Evolutionary conservation across 257 asterid species (phyloP).

Genomic region (Plantago major): DNA sequence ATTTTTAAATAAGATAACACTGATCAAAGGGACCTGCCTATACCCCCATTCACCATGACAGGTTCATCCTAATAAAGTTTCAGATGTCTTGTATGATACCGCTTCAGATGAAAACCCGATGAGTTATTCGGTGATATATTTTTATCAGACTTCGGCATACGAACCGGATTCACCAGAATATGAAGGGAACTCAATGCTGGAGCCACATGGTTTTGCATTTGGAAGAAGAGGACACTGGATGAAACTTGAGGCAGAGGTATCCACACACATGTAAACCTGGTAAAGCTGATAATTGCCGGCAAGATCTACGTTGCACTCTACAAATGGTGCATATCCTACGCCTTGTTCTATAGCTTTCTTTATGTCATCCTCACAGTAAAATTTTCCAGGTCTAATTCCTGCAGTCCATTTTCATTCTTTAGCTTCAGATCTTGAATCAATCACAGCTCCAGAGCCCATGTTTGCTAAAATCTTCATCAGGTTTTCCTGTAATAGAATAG

Average conservation of each 20-base stretch:
- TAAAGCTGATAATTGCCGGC: slow-evolving; percentile 45
- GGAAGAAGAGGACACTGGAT: slow-evolving; percentile 57
- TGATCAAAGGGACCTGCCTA: too few species aligned
- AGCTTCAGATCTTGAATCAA: neutral
- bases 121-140: neutral
- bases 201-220: slow-evolving; percentile 42
- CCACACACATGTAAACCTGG: slow-evolving; percentile 65
- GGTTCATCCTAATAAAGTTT: neutral
- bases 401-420: neutral
- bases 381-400: slow-evolving; percentile 48
- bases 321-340: slow-evolving; percentile 44
- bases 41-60: too few species aligned
- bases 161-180: slow-evolving; percentile 22
- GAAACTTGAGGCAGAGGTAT: slow-evolving; percentile 45
- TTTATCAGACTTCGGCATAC: slow-evolving; percentile 23
- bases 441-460: too few species aligned
- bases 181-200: slow-evolving; percentile 53
- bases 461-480: too few species aligned
- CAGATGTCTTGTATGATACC: neutral
- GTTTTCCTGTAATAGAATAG: too few species aligned
- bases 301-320: slow-evolving; percentile 60
- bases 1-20: too few species aligned
- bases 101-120: neutral
- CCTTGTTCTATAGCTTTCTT: slow-evolving; percentile 48
- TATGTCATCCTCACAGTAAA: slow-evolving; percentile 34